A percentile compares a stretch with the other conserved stretches of the same genome.
Evolutionary conservation across 768 basidiomycete genomes (phyloP).

Genomic region (Boletus rubescentipes): DNA sequence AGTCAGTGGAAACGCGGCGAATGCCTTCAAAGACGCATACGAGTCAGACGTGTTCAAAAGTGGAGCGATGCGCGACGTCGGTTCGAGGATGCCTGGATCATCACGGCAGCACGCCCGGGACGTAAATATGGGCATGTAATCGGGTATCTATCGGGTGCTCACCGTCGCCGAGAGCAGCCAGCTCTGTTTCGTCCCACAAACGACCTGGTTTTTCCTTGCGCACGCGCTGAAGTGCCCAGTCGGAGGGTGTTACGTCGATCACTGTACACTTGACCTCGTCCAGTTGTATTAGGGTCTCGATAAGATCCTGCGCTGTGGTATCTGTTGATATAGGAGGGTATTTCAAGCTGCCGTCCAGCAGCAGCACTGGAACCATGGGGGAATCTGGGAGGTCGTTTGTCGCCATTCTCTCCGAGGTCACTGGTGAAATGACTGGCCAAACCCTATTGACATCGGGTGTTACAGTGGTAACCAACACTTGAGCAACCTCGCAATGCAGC

Average conservation of each 20-base stretch:
- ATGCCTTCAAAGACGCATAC: conserved; percentile 44
- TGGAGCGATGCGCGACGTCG: conserved; percentile 48
- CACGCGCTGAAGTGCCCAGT: conserved; percentile 71
- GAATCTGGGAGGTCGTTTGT: conserved; percentile 32
- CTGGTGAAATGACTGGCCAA: not conserved
- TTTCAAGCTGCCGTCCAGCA: conserved; percentile 58
- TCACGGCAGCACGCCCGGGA: not conserved
- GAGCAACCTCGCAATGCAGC: not conserved
- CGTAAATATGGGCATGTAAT: conserved; percentile 11
- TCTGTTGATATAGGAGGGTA: conserved; percentile 57
- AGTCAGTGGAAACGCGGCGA: conserved; percentile 70
- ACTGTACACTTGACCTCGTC: conserved; percentile 54
- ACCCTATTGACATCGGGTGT: conserved; percentile 1
- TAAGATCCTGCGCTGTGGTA: conserved; percentile 59
- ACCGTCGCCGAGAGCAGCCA: conserved; percentile 67
- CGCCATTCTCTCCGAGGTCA: conserved; percentile 13
- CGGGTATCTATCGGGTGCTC: conserved; percentile 10
- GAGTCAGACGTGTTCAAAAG: conserved; percentile 44
- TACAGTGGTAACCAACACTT: not conserved
- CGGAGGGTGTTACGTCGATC: conserved; percentile 53
- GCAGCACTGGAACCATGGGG: conserved; percentile 57
- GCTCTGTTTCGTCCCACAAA: conserved; percentile 70
- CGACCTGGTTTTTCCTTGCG: conserved; percentile 58
- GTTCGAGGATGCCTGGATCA: conserved; percentile 48
- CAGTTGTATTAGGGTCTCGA: conserved; percentile 46